phyloP scores from a whole-genome alignment of 2,329 filamentous ascomycete species.

The Fusarium ramigenum region DNA sequence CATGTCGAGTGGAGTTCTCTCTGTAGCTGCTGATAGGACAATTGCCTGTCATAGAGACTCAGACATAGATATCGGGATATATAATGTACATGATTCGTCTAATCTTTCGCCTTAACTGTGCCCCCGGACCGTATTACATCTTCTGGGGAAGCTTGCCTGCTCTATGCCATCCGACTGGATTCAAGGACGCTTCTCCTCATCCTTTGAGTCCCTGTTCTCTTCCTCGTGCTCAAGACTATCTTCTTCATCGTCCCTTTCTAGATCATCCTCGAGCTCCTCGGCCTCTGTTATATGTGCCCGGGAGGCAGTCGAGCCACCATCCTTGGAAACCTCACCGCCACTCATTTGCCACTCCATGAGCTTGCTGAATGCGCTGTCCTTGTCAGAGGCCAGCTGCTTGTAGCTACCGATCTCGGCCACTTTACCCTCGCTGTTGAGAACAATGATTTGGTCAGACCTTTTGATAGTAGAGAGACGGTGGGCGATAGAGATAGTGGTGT shows the following conservation, averaged over 20 bases:
- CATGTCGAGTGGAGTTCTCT: slow-evolving; percentile 42
- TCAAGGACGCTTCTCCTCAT: slow-evolving; percentile 36
- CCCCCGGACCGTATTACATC: slow-evolving; percentile 31
- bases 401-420: slow-evolving; percentile 94
- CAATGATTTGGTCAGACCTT: slow-evolving; percentile 92
- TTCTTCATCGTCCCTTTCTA: slow-evolving; percentile 53
- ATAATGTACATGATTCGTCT: slow-evolving; percentile 45
- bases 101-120: slow-evolving; percentile 21
- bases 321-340: slow-evolving; percentile 72
- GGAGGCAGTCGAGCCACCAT: slow-evolving; percentile 45
- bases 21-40: slow-evolving; percentile 22
- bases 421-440: slow-evolving; percentile 83
- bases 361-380: slow-evolving; percentile 86
- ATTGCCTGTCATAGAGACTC: slow-evolving; percentile 35
- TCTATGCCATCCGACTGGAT: neutral
- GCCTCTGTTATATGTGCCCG: slow-evolving; percentile 58
- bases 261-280: slow-evolving; percentile 62
- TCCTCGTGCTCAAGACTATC: slow-evolving; percentile 45
- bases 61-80: slow-evolving; percentile 42
- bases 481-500: slow-evolving; percentile 97
- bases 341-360: slow-evolving; percentile 99
- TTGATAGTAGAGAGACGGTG: slow-evolving; percentile 97
- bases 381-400: slow-evolving; percentile 74
- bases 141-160: slow-evolving; percentile 6
- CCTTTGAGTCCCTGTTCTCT: slow-evolving; percentile 31